Base-by-base conservation (phyloP, 768 basidiomycete genomes). In the Hypsizygus marmoreus region DNA sequence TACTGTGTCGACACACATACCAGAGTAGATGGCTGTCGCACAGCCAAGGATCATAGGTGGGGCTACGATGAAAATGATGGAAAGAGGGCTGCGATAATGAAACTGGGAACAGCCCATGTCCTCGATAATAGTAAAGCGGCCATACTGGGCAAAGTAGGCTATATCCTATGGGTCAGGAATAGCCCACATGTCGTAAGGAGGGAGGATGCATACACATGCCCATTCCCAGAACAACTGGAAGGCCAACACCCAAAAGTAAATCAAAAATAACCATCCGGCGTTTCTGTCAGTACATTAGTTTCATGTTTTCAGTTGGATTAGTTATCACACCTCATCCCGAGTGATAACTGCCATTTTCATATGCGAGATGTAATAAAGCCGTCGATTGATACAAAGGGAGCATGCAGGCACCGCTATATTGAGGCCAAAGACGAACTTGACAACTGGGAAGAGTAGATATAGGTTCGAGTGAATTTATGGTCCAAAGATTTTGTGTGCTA, bases 191-290 rank as follows among this genome's bases (percentile, higher is more conserved):
- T 16, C n/a, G 12, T 5, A n/a, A 24, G 10, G 6, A n/a, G 16
- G n/a, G 12, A 19, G 11, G n/a, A 8, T 25, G 14, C 24, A 6
- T 42, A 47, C 46, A 11, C 11, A 47, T 28, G 16, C n/a, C n/a
- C n/a, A 41, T 41, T 9, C 33, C 25, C 14, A 33, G 11, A 12
- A 47, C 11, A 4, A 28, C 12, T 20, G 46, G 46, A 24, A 41
- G 16, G n/a, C 38, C 46, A 13, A 47, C n/a, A 4, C 30, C 45
- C 6, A 40, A 13, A 31, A 38, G 38, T 17, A 47, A 12, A 19
- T 47, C 45, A 16, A 46, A 6, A 4, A 38, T 30, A 11, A 46
- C 37, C 16, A 23, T 31, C 9, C 37, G 37, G 3, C 24, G 37
- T 46, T 40, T 40, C 45, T 46, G 37, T 2, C 9, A 32, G 25